Evolutionary conservation across 805 yeast species (phyloP).

Genomic region (Barnettozyma vustinii): DNA sequence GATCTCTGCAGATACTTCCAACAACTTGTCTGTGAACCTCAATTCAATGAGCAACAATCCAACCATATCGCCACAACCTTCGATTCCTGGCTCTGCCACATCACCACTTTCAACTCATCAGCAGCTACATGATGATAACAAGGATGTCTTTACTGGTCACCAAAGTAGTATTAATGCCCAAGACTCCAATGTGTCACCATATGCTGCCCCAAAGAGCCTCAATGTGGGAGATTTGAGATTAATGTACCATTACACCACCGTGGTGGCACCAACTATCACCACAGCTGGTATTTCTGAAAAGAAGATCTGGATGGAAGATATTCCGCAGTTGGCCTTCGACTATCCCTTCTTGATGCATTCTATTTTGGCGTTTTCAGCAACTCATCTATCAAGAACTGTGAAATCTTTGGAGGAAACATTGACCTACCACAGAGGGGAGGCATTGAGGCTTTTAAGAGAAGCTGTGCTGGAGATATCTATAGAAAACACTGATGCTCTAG

Average conservation of each 20-base stretch:
- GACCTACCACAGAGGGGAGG: slow-evolving; percentile 83
- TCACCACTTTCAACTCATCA: slow-evolving; percentile 22
- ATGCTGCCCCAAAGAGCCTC: slow-evolving; percentile 46
- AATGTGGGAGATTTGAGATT: slow-evolving; percentile 54
- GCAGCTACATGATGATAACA: slow-evolving; percentile 2
- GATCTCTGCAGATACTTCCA: slow-evolving; percentile 5
- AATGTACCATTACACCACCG: slow-evolving; percentile 82
- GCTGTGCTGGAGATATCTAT: slow-evolving; percentile 81
- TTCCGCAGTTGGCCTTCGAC: slow-evolving; percentile 82
- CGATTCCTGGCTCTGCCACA: slow-evolving; percentile 23
- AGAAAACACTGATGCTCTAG: slow-evolving; percentile 88
- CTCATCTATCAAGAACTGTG: slow-evolving; percentile 77
- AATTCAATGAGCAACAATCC: slow-evolving; percentile 25
- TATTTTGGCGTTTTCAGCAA: slow-evolving; percentile 84
- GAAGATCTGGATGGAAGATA: slow-evolving; percentile 81
- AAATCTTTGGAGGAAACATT: slow-evolving; percentile 75
- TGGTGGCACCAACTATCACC: slow-evolving; percentile 81
- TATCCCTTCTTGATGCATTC: slow-evolving; percentile 92
- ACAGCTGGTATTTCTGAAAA: slow-evolving; percentile 87
- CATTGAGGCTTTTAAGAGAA: slow-evolving; percentile 70
- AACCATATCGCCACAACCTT: slow-evolving; percentile 27
- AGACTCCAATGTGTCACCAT: slow-evolving; percentile 9
- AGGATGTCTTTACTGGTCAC: slow-evolving; percentile 3
- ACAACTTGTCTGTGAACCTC: slow-evolving; percentile 20
- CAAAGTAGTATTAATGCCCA: background rate